Evolutionary conservation across 345 rosid genomes (phyloP), one percentile per base, ranked within the genome.

Genomic region (Citrus mangshanensis): DNA sequence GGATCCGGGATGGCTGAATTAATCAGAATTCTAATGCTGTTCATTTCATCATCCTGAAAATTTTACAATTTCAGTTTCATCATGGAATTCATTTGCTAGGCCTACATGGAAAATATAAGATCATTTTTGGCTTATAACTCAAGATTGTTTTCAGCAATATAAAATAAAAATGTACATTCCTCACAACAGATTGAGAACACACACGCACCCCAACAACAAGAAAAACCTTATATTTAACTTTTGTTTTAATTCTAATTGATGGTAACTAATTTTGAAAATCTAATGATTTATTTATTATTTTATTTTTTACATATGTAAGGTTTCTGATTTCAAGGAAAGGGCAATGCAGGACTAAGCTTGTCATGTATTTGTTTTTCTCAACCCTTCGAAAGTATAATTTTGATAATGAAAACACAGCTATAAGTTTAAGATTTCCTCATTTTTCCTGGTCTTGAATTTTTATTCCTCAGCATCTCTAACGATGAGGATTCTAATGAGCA

Each of bases 1-100:
- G 91, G 83, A 84, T 91, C 94, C 73, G 84, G 19, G 70, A 87
- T 81, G 19, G 92, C 93, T 58, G 85, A 85, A 75, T 76, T 77
- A 42, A 94, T 68, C 80, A 93, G 75, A 30, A 67, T 81, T 37
- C 65, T 80, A 25, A 94, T 83, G 82, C 80, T 77, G 40, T 85
- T 68, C 68, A 74, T 79, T 85, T 90, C 95, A 42, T 88, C 87
- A 46, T 91, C 93, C 97, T 94, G 86, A 21, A 85, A 68, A 37
- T 59, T 28, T 38, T 35, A 80, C 9, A 25, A 32, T n/a, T 71
- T 76, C 14, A 67, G 40, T 37, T 64, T 7, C 46, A 18, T 25
- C 30, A 30, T 65, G 34, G 68, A 37, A 19, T 30, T 51, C 62
- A 14, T 18, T n/a, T 10, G 24, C 66, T 58, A 49, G 51, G 12